These are phyloP conservation scores for Athelia sp. DNA, from an alignment of 1,284 basidiomycete species.

Conservation along the genomic window DNA sequence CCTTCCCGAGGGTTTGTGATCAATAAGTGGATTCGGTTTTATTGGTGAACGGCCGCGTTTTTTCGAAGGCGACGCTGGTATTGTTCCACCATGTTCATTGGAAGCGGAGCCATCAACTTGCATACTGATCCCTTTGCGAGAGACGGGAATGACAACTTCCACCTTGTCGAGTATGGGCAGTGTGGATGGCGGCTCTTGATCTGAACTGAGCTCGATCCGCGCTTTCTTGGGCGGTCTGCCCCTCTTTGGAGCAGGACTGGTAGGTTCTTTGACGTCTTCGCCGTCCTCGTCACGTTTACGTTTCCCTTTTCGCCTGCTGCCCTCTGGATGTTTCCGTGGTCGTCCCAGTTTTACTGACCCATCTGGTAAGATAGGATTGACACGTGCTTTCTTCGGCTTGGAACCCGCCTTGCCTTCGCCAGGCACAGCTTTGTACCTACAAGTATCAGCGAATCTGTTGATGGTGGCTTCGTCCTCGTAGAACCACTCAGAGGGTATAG, in stretches of 20 bases:
- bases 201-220: background rate
- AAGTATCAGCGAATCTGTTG: constrained; percentile 29
- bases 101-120: too few relatives aligned
- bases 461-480: constrained; percentile 43
- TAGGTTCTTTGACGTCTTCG: constrained; percentile 11
- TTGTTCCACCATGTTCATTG: too few relatives aligned
- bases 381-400: constrained; percentile 21
- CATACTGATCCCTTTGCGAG: too few relatives aligned
- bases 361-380: constrained; percentile 36
- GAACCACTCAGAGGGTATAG: constrained; percentile 39
- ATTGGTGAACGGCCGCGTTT: constrained; percentile 35
- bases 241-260: background rate
- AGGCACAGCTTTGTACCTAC: background rate
- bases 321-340: constrained; percentile 25
- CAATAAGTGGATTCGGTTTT: too few relatives aligned
- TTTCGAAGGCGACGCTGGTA: constrained; percentile 23
- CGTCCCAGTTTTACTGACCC: constrained; percentile 38
- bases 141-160: too few relatives aligned
- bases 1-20: too few relatives aligned
- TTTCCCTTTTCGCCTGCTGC: constrained; percentile 3
- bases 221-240: background rate
- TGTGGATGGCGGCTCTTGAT: too few relatives aligned
- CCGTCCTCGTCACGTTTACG: background rate
- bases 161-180: too few relatives aligned
- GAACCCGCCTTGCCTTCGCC: constrained; percentile 11